A percentile compares a stretch with the other conserved stretches of the same genome.
Conservation (phyloP, 2,329 filamentous ascomycete genomes). For the Neofusicoccum umdonicola region DNA sequence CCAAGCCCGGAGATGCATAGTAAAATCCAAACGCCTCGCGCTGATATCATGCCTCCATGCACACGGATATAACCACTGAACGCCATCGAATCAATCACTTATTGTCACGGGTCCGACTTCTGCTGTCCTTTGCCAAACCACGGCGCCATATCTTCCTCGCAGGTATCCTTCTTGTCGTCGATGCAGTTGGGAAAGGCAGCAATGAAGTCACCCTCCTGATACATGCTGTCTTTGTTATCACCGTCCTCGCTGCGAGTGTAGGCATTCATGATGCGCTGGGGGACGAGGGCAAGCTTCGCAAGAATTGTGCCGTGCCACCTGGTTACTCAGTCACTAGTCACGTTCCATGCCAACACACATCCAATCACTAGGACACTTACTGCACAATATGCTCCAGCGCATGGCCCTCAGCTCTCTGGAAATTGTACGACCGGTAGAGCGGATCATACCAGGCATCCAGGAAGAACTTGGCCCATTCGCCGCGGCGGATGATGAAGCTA, state of each 20-base stretch:
- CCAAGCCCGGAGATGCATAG: neutral
- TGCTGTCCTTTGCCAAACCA: constrained; percentile 41
- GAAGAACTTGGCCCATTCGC: constrained; percentile 90
- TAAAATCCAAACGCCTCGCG: constrained; percentile 8
- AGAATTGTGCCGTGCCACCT: constrained; percentile 98
- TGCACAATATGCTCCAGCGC: constrained; percentile 67
- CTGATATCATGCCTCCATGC: constrained; percentile 8
- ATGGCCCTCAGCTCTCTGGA: constrained; percentile 90
- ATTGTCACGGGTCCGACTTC: constrained; percentile 19
- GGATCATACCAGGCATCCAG: constrained; percentile 96
- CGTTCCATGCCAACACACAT: neutral
- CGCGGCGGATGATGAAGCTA: constrained; percentile 77
- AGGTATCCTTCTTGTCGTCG: constrained; percentile 54
- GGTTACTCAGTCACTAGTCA: constrained; percentile 39
- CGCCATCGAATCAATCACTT: neutral
- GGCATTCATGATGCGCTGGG: constrained; percentile 78
- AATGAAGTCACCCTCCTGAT: constrained; percentile 80
- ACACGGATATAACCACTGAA: constrained; percentile 12
- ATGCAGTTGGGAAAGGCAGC: constrained; percentile 76
- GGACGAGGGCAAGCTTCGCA: constrained; percentile 83
- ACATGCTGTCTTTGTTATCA: constrained; percentile 54
- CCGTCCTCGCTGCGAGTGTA: constrained; percentile 53
- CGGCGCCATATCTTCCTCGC: constrained; percentile 68
- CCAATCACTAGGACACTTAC: constrained; percentile 28
- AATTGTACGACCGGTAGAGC: constrained; percentile 89